Percentiles rank a stretch among this genome's conserved stretches.
These are phyloP conservation scores for Besnoitia besnoiti DNA, from an alignment of 169 alveolate genomes.

Conservation along the genomic window DNA sequence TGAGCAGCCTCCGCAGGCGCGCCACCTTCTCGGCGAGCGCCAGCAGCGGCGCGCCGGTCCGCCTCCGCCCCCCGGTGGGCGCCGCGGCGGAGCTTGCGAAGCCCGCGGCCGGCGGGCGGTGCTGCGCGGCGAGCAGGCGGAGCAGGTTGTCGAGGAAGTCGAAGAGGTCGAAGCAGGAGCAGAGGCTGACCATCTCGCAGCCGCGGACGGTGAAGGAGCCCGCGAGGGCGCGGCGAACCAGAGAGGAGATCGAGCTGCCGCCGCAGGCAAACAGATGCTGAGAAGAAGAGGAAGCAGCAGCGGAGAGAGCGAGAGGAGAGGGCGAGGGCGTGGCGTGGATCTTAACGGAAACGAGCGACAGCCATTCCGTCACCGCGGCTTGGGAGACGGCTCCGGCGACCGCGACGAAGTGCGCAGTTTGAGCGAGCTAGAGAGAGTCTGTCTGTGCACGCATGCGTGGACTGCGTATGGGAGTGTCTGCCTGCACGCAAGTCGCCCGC, in stretches of 20 bases:
- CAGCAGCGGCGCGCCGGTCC: not conserved
- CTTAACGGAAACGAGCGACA: not conserved
- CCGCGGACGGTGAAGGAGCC: conserved; percentile 70
- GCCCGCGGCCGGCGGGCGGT: not conserved
- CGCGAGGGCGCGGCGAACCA: conserved; percentile 67
- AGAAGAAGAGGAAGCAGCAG: not conserved
- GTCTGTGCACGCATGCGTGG: too few species aligned
- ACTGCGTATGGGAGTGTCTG: too few species aligned
- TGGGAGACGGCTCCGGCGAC: too few species aligned
- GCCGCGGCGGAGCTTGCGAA: not conserved
- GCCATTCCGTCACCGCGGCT: not conserved
- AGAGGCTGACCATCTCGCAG: conserved; percentile 73
- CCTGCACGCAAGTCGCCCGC: too few species aligned
- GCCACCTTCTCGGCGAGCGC: conserved; percentile 65
- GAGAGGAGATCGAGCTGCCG: conserved; percentile 68
- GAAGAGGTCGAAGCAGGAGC: conserved; percentile 75
- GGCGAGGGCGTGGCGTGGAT: not conserved
- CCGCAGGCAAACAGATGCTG: conserved; percentile 73
- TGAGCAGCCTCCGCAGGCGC: conserved; percentile 44
- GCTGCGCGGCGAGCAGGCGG: conserved; percentile 34
- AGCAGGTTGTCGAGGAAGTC: conserved; percentile 75
- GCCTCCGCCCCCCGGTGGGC: not conserved
- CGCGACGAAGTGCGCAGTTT: too few species aligned
- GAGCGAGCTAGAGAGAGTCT: too few species aligned
- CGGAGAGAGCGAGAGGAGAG: not conserved